Evolutionary conservation across 768 basidiomycete species (phyloP).

Genomic region (Termitomyces sp.): DNA sequence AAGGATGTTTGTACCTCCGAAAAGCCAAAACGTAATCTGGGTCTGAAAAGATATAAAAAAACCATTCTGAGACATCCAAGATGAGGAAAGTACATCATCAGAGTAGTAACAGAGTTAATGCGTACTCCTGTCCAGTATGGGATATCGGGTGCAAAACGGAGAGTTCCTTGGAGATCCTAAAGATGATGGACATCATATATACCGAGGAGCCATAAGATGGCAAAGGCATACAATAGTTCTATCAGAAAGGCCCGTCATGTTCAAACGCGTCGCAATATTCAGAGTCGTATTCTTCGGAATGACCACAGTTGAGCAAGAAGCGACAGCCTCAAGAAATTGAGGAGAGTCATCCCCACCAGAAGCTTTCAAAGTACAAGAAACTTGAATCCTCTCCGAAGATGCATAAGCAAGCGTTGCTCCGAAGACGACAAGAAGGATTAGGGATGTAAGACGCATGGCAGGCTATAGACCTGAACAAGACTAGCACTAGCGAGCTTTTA

Average conservation of each 20-base stretch:
- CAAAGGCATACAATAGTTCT: constrained; percentile 38
- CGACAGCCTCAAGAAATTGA: constrained; percentile 36
- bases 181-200: neutral
- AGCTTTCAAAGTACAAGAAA: constrained; percentile 35
- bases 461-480: neutral
- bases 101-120: neutral
- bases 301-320: constrained; percentile 32
- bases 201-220: neutral
- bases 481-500: neutral
- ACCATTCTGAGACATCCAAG: constrained; percentile 29
- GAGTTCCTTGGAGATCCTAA: constrained; percentile 40
- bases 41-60: constrained; percentile 50
- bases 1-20: constrained; percentile 42
- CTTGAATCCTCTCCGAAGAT: neutral
- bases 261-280: constrained; percentile 42
- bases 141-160: constrained; percentile 44
- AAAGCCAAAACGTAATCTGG: constrained; percentile 48
- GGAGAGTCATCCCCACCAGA: constrained; percentile 48
- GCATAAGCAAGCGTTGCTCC: constrained; percentile 5
- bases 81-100: neutral
- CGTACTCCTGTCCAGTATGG: constrained; percentile 47
- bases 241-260: constrained; percentile 46
- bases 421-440: neutral
- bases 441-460: constrained; percentile 3
- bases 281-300: constrained; percentile 43